Base-by-base conservation (phyloP, 208 protist species). In the Giardia duodenalis region DNA sequence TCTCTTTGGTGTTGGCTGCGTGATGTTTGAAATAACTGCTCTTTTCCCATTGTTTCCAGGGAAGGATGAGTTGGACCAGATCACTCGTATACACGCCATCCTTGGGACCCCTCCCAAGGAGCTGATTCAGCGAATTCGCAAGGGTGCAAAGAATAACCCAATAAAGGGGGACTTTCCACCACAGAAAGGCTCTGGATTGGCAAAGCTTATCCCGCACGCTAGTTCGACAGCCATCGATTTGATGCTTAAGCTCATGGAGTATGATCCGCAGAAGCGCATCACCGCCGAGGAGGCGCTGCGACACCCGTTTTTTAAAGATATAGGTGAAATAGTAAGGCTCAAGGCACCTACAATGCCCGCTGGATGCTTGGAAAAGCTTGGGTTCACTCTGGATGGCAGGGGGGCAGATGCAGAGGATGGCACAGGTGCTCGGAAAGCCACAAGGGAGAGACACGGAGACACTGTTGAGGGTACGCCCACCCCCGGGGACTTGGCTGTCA, bases 21-120 rank as follows among this genome's bases (percentile, higher is more conserved):
- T 98, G 67, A 97, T 98, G 87, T 98, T 97, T 19, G 97, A 99
- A 95, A 95, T 99, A 2, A 44, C 96, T 3, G 93, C 93, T 0
- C 94, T 96, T 4, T 95, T 94, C 57, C 96, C 96, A 39, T 92
- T 97, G 19, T 97, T 97, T 86, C 96, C 96, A 0, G 96, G 96
- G 39, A 94, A 94, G 0, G 96, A 97, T 93, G 96, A 97, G 90
- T 57, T 97, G 2, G 96, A 97, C 92, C 96, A 97, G 92, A 95
- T 97, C 42, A 44, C 94, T 47, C 95, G 95, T 46, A 97, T 97
- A 90, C 96, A 97, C 93, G 90, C 92, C 19, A 95, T 97, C 43
- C 67, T 97, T 0, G 96, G 96, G 2, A 97, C 96, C 0, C 96
- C 96, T 0, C 0, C 67, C 0, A 0, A 19, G 4, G 92, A 86